These are phyloP conservation scores for Umbelopsis vinacea DNA, from an alignment of 192 early-diverging fungal genomes.

Conservation along the genomic window DNA sequence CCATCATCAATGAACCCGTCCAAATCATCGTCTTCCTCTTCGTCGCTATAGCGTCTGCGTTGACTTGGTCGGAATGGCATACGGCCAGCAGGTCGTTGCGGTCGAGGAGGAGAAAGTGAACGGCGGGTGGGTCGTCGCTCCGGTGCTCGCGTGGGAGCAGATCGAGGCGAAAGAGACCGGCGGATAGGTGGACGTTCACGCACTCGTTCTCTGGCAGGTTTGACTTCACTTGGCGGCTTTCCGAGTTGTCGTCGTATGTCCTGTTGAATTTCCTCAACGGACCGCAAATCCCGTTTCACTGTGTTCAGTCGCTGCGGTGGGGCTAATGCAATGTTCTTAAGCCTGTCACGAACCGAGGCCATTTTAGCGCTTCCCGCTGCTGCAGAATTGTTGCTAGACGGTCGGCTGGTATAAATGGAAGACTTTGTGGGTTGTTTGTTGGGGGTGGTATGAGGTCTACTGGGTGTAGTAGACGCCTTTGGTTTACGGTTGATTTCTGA, in stretches of 20 bases:
- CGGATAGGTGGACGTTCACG: not conserved
- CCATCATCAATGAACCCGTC: conserved; percentile 40
- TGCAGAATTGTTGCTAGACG: too few relatives aligned
- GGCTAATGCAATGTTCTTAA: conserved; percentile 37
- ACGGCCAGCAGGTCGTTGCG: conserved; percentile 17
- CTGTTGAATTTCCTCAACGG: conserved; percentile 35
- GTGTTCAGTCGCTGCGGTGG: conserved; percentile 28
- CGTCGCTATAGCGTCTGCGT: conserved; percentile 24
- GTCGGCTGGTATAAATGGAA: not conserved
- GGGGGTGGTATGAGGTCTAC: not conserved
- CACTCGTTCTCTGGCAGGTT: conserved; percentile 6
- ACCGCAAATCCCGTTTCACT: conserved; percentile 33
- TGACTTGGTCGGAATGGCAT: conserved; percentile 32
- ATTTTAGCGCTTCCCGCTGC: not conserved
- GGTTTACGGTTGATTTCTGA: not conserved
- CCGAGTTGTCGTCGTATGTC: conserved; percentile 25
- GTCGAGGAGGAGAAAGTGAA: not conserved
- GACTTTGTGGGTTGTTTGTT: not conserved
- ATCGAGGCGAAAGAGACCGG: too few relatives aligned
- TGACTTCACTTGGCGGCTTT: conserved; percentile 20
- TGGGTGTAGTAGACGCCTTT: not conserved
- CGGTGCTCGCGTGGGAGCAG: not conserved
- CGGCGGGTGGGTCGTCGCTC: not conserved
- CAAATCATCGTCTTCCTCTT: conserved; percentile 43
- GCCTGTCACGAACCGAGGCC: conserved; percentile 24